Evolutionary conservation across 2,329 filamentous ascomycete species (phyloP).

Genomic region (Knoxdaviesia capensis): DNA sequence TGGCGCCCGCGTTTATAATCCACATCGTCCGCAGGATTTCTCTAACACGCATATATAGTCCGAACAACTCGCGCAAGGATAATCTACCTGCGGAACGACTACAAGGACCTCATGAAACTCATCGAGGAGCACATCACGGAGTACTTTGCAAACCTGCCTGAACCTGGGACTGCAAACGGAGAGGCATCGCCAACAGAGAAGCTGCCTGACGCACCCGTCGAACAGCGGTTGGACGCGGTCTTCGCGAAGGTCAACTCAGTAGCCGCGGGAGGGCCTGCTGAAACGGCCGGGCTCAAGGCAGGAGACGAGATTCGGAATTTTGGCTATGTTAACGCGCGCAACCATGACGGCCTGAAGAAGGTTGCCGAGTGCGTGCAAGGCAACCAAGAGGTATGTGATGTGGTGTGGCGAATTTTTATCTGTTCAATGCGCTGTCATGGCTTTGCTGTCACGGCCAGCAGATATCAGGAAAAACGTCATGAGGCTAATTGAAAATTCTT

Average conservation of each 20-base stretch:
- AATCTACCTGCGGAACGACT: slow-evolving; percentile 78
- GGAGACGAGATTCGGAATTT: slow-evolving; percentile 74
- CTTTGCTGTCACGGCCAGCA: slow-evolving; percentile 8
- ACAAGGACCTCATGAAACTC: slow-evolving; percentile 67
- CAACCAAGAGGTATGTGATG: slow-evolving; percentile 60
- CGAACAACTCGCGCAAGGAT: slow-evolving; percentile 85
- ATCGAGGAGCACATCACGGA: slow-evolving; percentile 79
- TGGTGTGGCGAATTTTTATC: slow-evolving; percentile 1
- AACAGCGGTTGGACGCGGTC: slow-evolving; percentile 15
- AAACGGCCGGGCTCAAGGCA: slow-evolving; percentile 55
- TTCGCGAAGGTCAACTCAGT: slow-evolving; percentile 89
- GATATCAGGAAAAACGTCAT: neutral
- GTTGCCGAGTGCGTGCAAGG: slow-evolving; percentile 80
- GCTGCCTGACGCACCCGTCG: neutral
- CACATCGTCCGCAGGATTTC: neutral
- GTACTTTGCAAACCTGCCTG: slow-evolving; percentile 56
- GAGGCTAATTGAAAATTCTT: neutral
- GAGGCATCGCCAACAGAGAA: slow-evolving; percentile 1
- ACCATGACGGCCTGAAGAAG: slow-evolving; percentile 69
- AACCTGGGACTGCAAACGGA: slow-evolving; percentile 20
- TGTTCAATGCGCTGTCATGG: neutral
- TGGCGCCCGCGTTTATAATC: neutral
- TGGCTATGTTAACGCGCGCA: slow-evolving; percentile 62
- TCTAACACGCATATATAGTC: slow-evolving; percentile 30
- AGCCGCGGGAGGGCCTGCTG: slow-evolving; percentile 58